These are phyloP conservation scores for Sicyos edulis DNA, from an alignment of 306 rosid species.

Conservation along the genomic window DNA sequence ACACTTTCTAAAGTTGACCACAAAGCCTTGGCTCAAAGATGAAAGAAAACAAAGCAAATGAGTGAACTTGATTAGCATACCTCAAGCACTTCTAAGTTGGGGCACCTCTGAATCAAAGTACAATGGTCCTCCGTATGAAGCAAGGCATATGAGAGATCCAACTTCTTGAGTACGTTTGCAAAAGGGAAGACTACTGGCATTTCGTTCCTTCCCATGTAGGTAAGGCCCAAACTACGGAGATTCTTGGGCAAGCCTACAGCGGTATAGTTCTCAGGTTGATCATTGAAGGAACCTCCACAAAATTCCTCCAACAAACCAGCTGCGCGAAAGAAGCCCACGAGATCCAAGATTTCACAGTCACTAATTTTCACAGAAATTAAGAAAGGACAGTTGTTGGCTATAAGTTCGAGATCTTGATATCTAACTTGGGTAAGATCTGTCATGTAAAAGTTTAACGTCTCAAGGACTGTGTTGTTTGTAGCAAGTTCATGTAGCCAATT, in stretches of 20 bases:
- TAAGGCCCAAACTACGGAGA: slow-evolving; percentile 60
- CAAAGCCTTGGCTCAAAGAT: too few species aligned
- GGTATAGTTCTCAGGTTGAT: slow-evolving; percentile 44
- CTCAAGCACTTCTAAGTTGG: slow-evolving; percentile 86
- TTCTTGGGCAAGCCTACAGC: slow-evolving; percentile 52
- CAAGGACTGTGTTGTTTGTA: slow-evolving; percentile 68
- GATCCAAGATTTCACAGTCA: slow-evolving; percentile 64
- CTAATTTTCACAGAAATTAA: slow-evolving; percentile 64
- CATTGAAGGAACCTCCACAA: slow-evolving; percentile 74
- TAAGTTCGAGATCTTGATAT: slow-evolving; percentile 67
- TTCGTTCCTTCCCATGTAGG: slow-evolving; percentile 69
- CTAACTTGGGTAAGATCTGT: slow-evolving; percentile 50
- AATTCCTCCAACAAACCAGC: slow-evolving; percentile 69
- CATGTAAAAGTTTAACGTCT: slow-evolving; percentile 72
- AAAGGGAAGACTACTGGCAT: slow-evolving; percentile 70
- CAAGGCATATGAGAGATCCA: slow-evolving; percentile 83
- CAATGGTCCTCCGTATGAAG: slow-evolving; percentile 92
- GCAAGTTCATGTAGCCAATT: slow-evolving; percentile 89
- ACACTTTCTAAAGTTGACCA: neutral
- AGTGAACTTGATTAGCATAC: slow-evolving; percentile 29
- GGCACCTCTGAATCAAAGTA: slow-evolving; percentile 68
- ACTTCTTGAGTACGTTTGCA: slow-evolving; percentile 53
- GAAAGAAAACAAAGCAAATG: slow-evolving; percentile 1
- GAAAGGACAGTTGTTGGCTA: slow-evolving; percentile 71
- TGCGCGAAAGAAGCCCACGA: slow-evolving; percentile 56